These are phyloP conservation scores for Chenopodium suecicum DNA, from an alignment of 148 eudicot genomes.

Conservation along the genomic window DNA sequence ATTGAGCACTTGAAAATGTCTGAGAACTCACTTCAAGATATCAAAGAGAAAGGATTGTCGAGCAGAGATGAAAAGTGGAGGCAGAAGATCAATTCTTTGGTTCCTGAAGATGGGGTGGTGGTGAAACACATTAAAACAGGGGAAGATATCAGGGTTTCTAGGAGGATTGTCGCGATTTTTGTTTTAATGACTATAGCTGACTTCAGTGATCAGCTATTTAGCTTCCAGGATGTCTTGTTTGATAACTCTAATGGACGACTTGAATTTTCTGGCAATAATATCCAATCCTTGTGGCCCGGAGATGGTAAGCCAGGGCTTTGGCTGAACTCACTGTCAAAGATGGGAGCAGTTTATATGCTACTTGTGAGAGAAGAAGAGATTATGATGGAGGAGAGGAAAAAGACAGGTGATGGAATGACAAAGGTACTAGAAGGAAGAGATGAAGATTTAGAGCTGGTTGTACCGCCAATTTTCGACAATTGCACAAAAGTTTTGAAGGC, in stretches of 20 bases:
- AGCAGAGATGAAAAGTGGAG: conserved; percentile 58
- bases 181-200: conserved; percentile 91
- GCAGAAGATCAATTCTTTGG: conserved; percentile 51
- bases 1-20: conserved; percentile 50
- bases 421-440: conserved; percentile 2
- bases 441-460: conserved; percentile 49
- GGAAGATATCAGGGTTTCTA: conserved; percentile 60
- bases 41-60: conserved; percentile 28
- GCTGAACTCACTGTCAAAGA: conserved; percentile 72
- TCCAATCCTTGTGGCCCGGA: conserved; percentile 70
- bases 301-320: conserved; percentile 94
- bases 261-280: conserved; percentile 57
- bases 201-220: conserved; percentile 82
- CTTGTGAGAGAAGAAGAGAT: conserved; percentile 73
- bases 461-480: conserved; percentile 70
- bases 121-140: conserved; percentile 84
- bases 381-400: conserved; percentile 33
- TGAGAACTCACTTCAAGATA: conserved; percentile 35
- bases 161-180: conserved; percentile 67
- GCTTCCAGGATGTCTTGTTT: conserved; percentile 72
- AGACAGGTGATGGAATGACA: not conserved
- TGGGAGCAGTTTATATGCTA: conserved; percentile 71
- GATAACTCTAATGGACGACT: conserved; percentile 61
- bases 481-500: conserved; percentile 65
- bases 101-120: conserved; percentile 57